Evolutionary conservation across 2,329 filamentous ascomycete species (phyloP), one percentile per base, ranked within the genome.

Genomic region (Raffaelea arxii): DNA sequence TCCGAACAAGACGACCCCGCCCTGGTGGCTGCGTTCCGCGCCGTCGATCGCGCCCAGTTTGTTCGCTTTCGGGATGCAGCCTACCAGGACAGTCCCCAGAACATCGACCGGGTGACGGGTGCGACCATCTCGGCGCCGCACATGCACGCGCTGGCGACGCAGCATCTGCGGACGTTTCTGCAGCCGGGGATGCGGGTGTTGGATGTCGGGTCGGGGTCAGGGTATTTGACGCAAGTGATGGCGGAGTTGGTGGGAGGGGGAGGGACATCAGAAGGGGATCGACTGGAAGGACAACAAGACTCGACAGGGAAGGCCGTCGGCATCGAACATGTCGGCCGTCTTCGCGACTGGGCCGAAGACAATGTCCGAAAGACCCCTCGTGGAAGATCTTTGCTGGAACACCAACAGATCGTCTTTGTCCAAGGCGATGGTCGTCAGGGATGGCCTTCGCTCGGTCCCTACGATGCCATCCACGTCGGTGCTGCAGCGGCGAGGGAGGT

Each of bases 391-490:
- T n/a, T n/a, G n/a, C n/a, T n/a, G n/a, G n/a, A n/a, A n/a, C n/a
- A n/a, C n/a, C n/a, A n/a, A n/a, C n/a, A n/a, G n/a, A n/a, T n/a
- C n/a, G n/a, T n/a, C n/a, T n/a, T n/a, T n/a, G n/a, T n/a, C n/a
- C n/a, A n/a, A n/a, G n/a, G n/a, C n/a, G n/a, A n/a, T n/a, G n/a
- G n/a, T n/a, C n/a, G n/a, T n/a, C n/a, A n/a, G n/a, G n/a, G n/a
- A n/a, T n/a, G n/a, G n/a, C n/a, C n/a, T n/a, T n/a, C n/a, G n/a
- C n/a, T n/a, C n/a, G n/a, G n/a, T n/a, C n/a, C 74, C 80, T 98
- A 91, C 72, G 88, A 97, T 71, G 90, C 86, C 3, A 97, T 98
- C 49, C 92, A 97, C 61, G 92, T 97, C 3, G 92, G 92, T 0
- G 92, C 92, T 1, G 86, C 88, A 7, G 91, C 91, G 0, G 75